Evolutionary conservation across 257 asterid genomes (phyloP).

Genomic region (Solanum bukasovii): DNA sequence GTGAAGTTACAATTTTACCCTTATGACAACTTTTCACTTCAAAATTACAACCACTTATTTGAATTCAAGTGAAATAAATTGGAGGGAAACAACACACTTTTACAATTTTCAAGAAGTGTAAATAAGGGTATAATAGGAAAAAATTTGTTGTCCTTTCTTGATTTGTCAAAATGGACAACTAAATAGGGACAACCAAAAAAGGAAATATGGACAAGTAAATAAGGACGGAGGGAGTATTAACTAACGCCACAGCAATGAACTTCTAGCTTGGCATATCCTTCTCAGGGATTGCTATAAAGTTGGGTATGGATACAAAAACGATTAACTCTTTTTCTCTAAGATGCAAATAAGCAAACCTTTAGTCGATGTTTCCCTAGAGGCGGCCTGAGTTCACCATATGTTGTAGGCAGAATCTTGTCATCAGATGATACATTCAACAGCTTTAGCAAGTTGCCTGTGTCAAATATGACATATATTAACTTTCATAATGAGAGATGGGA

Average conservation of each 20-base stretch:
- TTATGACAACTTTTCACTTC: no score
- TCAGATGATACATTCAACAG: conserved; percentile 69
- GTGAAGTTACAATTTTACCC: no score
- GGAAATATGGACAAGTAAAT: no score
- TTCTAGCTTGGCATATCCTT: background rate
- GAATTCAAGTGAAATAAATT: no score
- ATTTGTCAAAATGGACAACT: no score
- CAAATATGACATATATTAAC: background rate
- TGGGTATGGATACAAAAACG: background rate
- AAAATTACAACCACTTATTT: no score
- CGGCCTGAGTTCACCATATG: conserved; percentile 92
- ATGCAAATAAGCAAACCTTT: conserved; percentile 40
- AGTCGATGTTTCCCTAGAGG: conserved; percentile 96
- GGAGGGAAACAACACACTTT: no score
- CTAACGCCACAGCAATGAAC: background rate
- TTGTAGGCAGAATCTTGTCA: conserved; percentile 56
- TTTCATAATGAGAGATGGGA: background rate
- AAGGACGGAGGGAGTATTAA: no score
- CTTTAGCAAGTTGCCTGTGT: conserved; percentile 68
- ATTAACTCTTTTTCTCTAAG: background rate
- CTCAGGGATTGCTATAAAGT: background rate
- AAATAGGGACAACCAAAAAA: no score
- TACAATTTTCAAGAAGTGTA: no score
- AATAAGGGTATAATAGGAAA: no score
- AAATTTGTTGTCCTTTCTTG: no score